These are phyloP conservation scores for Trametes coccinea DNA, from an alignment of 768 basidiomycete genomes.

Conservation along the genomic window DNA sequence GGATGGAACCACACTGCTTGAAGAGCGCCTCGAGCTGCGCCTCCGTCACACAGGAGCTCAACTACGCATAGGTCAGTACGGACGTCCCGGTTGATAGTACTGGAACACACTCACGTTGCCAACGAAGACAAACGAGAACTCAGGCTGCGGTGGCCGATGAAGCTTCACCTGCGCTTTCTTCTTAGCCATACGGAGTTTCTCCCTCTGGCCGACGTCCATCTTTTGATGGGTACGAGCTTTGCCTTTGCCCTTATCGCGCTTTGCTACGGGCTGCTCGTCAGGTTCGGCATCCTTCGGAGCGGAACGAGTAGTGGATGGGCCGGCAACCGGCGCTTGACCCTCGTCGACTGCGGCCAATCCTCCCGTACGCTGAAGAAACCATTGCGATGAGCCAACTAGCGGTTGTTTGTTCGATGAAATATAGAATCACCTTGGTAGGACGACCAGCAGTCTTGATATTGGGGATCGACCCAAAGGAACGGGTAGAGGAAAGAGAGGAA, in stretches of 20 bases:
- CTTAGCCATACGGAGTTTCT: constrained; percentile 17
- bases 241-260: constrained; percentile 19
- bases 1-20: constrained; percentile 37
- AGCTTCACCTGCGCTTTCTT: constrained; percentile 19
- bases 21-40: constrained; percentile 38
- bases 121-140: constrained; percentile 47
- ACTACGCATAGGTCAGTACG: constrained; percentile 29
- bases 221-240: not conserved
- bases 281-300: not conserved
- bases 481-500: constrained; percentile 5
- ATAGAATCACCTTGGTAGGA: not conserved
- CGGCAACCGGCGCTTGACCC: not conserved
- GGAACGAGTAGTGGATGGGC: not conserved
- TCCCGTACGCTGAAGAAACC: not conserved
- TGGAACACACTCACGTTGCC: constrained; percentile 54
- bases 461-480: not conserved
- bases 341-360: not conserved
- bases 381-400: not conserved
- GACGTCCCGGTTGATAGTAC: not conserved
- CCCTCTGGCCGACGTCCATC: constrained; percentile 6
- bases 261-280: not conserved
- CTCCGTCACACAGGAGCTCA: constrained; percentile 34
- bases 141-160: not conserved
- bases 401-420: not conserved
- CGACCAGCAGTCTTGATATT: not conserved